Base-by-base conservation (phyloP, 768 basidiomycete genomes). In the Russula vinacea region DNA sequence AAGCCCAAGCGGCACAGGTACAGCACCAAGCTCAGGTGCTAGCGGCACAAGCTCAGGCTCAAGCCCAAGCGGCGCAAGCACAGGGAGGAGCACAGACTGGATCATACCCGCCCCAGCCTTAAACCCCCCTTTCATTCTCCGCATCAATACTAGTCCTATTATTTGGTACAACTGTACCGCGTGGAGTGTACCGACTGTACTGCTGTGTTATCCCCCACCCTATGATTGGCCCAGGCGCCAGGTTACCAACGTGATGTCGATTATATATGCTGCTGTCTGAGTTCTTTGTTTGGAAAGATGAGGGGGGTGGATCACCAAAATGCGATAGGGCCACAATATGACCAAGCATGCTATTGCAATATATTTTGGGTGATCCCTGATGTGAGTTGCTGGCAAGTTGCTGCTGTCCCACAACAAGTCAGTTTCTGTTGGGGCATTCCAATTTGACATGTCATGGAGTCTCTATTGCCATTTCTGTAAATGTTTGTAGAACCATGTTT, bases 51-150 rank as follows among this genome's bases (percentile, higher is more conserved):
- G 59, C 58, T 8, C 62, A 60, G n/a, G 64, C 64, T 2, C 64
- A 65, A 14, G 64, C 49, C 3, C 65, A 66, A 56, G 54, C 53
- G 9, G 64, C 49, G 3, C 65, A 66, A 56, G 54, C 53, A 4
- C 64, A 65, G 45, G 62, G 53, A 45, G 62, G 44, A n/a, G 19
- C 52, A 45, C 66, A 67, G 42, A 22, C 63, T 6, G 64, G 66
- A 32, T 47, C 62, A 8, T 59, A 50, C 47, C 35, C 47, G 11
- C 57, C 65, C 14, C 65, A 66, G 44, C 24, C 65, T 32, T 42
- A 60, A 39, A 45, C 24, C 39, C 16, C 32, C 7, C 8, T n/a
- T 53, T 33, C 9, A 22, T 32, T 44, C 40, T 45, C 44, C 24
- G 33, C 44, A 1, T 35, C 10, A 10, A 17, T 11, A 29, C n/a